Conservation (phyloP, 2,329 filamentous ascomycete genomes). For the Cercospora sojina region DNA sequence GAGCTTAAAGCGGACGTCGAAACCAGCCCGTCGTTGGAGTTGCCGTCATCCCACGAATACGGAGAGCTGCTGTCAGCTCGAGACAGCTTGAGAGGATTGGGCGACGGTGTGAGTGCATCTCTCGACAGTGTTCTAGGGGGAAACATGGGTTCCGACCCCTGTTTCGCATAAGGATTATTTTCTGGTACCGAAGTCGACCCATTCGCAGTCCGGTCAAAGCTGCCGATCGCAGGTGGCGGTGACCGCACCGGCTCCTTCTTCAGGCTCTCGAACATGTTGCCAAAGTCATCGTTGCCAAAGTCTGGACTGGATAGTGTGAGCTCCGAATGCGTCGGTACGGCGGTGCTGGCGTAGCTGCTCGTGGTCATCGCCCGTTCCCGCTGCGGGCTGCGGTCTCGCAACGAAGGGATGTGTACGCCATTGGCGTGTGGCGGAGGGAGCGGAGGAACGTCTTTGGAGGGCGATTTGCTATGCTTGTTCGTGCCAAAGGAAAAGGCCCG, state of each 20-base stretch:
- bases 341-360: slow-evolving; percentile 44
- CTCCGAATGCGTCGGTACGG: slow-evolving; percentile 34
- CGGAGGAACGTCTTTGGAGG: slow-evolving; percentile 25
- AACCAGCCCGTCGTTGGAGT: slow-evolving; percentile 37
- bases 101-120: slow-evolving; percentile 33
- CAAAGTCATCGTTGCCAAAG: slow-evolving; percentile 38
- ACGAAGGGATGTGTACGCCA: neutral
- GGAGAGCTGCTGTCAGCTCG: slow-evolving; percentile 34
- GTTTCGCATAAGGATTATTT: slow-evolving; percentile 21
- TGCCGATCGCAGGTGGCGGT: slow-evolving; percentile 22
- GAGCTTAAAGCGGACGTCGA: slow-evolving; percentile 33
- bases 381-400: slow-evolving; percentile 23
- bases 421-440: slow-evolving; percentile 22
- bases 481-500: slow-evolving; percentile 56
- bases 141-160: slow-evolving; percentile 38
- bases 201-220: slow-evolving; percentile 28
- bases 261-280: slow-evolving; percentile 40
- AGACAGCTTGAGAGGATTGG: slow-evolving; percentile 21
- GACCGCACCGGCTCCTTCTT: slow-evolving; percentile 28
- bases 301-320: slow-evolving; percentile 33
- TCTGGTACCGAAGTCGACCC: slow-evolving; percentile 8
- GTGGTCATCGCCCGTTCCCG: slow-evolving; percentile 46
- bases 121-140: slow-evolving; percentile 38
- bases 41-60: slow-evolving; percentile 35
- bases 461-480: slow-evolving; percentile 35